A percentile compares a stretch with the other conserved stretches of the same genome.
phyloP scores from a whole-genome alignment of 805 yeast species.

The Starmerella gropengiesseri region DNA sequence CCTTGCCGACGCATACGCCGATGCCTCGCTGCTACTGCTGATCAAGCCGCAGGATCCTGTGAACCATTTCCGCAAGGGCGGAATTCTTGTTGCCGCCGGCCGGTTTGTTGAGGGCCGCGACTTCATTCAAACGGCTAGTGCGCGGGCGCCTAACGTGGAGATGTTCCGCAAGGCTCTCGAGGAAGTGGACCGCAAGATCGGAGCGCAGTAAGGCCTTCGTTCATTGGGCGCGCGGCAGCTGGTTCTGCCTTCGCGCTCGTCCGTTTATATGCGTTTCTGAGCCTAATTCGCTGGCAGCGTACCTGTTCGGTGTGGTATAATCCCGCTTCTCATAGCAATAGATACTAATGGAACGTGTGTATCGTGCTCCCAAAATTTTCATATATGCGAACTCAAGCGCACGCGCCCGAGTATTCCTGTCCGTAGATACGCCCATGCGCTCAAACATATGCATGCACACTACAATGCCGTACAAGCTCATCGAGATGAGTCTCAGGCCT shows the following conservation, averaged over 20 bases:
- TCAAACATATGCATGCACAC: no score
- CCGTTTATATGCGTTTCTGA: not conserved
- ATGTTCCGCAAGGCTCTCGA: conserved; percentile 20
- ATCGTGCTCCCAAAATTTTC: no score
- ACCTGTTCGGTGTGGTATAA: not conserved
- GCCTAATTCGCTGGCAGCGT: not conserved
- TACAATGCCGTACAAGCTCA: no score
- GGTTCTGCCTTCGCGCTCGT: not conserved
- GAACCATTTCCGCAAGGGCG: conserved; percentile 30
- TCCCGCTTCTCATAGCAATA: no score
- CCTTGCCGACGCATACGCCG: conserved; percentile 33
- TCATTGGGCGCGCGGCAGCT: not conserved
- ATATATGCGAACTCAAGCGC: no score
- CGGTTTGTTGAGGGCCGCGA: conserved; percentile 25
- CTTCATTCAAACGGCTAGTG: conserved; percentile 22
- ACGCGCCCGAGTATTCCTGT: no score
- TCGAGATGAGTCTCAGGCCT: no score
- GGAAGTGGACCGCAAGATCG: conserved; percentile 6
- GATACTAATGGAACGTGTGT: no score
- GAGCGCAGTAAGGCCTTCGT: not conserved
- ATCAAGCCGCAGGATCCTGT: conserved; percentile 29
- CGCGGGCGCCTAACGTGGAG: conserved; percentile 21
- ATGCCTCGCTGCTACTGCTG: conserved; percentile 29
- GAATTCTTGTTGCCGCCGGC: conserved; percentile 23
- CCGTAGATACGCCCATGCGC: no score